Conservation (phyloP, 352 stramenopile species). For the Phytophthora rubi region DNA sequence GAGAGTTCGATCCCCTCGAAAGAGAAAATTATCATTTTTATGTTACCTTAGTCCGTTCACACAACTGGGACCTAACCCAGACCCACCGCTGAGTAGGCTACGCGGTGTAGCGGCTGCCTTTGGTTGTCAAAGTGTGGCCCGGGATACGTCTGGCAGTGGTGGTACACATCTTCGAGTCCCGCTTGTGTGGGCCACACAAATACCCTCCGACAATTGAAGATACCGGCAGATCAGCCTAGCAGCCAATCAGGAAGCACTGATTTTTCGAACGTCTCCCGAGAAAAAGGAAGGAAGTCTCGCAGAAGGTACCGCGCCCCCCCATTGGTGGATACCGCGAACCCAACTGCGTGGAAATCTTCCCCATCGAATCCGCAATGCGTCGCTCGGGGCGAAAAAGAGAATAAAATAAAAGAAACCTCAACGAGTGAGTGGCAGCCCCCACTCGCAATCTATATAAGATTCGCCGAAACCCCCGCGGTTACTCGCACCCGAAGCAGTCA, state of each 20-base stretch:
- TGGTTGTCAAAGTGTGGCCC: no score
- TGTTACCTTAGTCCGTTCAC: no score
- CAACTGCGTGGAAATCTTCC: no score
- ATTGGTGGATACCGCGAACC: no score
- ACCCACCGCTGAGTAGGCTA: no score
- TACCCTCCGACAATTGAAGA: slow-evolving; percentile 8
- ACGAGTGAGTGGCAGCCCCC: slow-evolving; percentile 21
- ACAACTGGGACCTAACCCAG: no score
- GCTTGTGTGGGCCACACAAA: no score
- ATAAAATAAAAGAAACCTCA: slow-evolving; percentile 29
- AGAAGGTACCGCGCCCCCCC: neutral
- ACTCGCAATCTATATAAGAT: slow-evolving; percentile 33
- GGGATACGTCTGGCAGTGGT: no score
- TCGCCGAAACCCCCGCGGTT: slow-evolving; percentile 31
- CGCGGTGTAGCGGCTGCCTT: no score
- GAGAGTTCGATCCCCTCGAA: no score
- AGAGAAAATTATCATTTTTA: no score
- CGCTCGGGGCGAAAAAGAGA: slow-evolving; percentile 28
- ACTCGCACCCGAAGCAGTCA: slow-evolving; percentile 10
- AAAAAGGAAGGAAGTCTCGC: slow-evolving; percentile 24
- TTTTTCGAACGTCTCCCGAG: slow-evolving; percentile 26
- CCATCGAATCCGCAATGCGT: slow-evolving; percentile 24
- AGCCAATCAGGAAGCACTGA: slow-evolving; percentile 16
- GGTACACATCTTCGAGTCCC: no score
- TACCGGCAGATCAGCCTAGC: neutral